Percentiles rank a stretch among this genome's conserved stretches.
These are phyloP conservation scores for Yamadazyma spencermartinsiae DNA, from an alignment of 1,139 yeast genomes.

Conservation along the genomic window DNA sequence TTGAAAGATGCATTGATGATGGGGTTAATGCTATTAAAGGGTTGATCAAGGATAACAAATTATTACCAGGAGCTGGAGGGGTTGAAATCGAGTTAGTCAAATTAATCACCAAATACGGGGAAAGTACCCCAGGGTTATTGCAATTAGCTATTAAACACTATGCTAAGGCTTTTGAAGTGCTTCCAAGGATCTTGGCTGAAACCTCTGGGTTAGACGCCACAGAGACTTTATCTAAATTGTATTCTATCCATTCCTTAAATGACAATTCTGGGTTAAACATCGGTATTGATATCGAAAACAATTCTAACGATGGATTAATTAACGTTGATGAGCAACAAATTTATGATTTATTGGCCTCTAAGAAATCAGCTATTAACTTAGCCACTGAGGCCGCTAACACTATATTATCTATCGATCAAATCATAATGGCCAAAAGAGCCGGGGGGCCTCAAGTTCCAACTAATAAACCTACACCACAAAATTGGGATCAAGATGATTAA, in stretches of 20 bases:
- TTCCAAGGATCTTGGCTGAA: constrained; percentile 91
- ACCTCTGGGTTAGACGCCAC: constrained; percentile 92
- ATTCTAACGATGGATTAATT: constrained; percentile 59
- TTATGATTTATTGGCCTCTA: constrained; percentile 76
- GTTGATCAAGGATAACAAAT: constrained; percentile 71
- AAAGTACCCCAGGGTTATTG: constrained; percentile 86
- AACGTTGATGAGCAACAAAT: constrained; percentile 72
- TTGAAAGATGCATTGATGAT: constrained; percentile 96
- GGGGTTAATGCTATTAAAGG: constrained; percentile 94
- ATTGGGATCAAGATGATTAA: constrained; percentile 95
- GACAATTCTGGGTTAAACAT: constrained; percentile 36
- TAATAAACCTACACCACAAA: constrained; percentile 67
- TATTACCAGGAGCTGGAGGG: constrained; percentile 97
- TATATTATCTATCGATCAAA: constrained; percentile 85
- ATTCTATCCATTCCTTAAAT: constrained; percentile 71
- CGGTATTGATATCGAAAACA: constrained; percentile 77
- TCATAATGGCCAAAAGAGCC: constrained; percentile 91
- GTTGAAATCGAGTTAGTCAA: constrained; percentile 88
- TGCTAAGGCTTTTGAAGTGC: constrained; percentile 95
- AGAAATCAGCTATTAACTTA: constrained; percentile 83
- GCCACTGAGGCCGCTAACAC: constrained; percentile 97
- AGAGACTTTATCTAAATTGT: constrained; percentile 81
- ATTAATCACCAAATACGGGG: constrained; percentile 81
- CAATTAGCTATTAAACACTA: constrained; percentile 93
- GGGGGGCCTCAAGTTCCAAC: constrained; percentile 95